Base-by-base conservation (phyloP, 176 grass and related monocot genomes). In the Carex cristatella region DNA sequence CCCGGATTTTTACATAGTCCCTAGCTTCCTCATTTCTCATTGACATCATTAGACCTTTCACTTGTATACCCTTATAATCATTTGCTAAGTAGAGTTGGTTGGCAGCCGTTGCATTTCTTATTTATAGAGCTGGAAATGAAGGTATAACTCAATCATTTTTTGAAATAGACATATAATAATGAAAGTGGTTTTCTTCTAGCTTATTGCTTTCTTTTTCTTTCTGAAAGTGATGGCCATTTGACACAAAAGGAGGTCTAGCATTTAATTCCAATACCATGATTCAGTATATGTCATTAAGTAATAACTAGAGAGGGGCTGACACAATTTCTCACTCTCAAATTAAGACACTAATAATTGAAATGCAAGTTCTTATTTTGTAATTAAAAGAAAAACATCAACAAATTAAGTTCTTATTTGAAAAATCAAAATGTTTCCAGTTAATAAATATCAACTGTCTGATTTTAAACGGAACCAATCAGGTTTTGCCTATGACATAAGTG, bases 111-210 rank as follows among this genome's bases (percentile, higher is more conserved):
- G 19, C 62, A 49, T 65, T 83, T 83, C 40, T 13, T 83, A 68
- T 68, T 68, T 83, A 83, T 83, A 83, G 62, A 51, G 49, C 73
- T 77, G 23, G 49, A 56, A 56, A 49, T 44, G 61, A 68, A 54
- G 32, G 30, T 63, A 83, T 63, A 83, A 83, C 40, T 40, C 62
- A 68, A 83, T 83, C 80, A 83, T 75, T 83, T 83, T 77, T 65
- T 68, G 35, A 83, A 83, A 33, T 32, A 8, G 40, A 83, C 80
- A 83, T 83, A 65, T 65, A 54, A 68, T 68, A 68, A 46, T 83
- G 27, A 15, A 68, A 32, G 80, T 28, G 23, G 61, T 67, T 68
- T 51, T 67, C 42, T 83, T 54, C n/a, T 67, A 23, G 23, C 23
- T 23, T 23, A 23, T 23, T 67, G 10, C 44, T 66, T 65, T 83